Percentiles rank a stretch among this genome's conserved stretches.
These are phyloP conservation scores for Phyllosticta citribraziliensis DNA, from an alignment of 2,329 filamentous ascomycete species.

Conservation along the genomic window DNA sequence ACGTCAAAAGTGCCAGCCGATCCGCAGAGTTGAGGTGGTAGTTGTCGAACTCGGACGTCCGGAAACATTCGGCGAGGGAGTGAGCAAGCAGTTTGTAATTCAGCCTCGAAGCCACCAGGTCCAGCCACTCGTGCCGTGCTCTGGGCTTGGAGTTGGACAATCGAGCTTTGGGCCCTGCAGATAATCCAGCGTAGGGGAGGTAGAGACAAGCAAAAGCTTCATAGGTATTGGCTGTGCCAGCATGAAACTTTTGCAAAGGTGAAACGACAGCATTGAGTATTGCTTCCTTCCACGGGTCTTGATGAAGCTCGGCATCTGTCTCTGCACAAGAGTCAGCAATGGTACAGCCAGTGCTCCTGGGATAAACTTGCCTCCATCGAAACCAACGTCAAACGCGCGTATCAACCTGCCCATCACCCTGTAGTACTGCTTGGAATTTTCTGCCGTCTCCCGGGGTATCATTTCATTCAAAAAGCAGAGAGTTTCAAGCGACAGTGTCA, in stretches of 20 bases:
- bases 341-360: neutral
- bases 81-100: conserved; percentile 39
- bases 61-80: conserved; percentile 23
- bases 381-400: neutral
- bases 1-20: conserved; percentile 48
- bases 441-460: conserved; percentile 25
- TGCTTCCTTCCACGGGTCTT: neutral
- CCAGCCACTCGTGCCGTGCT: conserved; percentile 21
- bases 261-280: conserved; percentile 11
- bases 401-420: conserved; percentile 8
- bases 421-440: conserved; percentile 23
- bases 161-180: conserved; percentile 15
- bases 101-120: conserved; percentile 36
- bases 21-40: conserved; percentile 23
- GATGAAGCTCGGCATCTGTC: neutral
- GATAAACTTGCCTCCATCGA: neutral
- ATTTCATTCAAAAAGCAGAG: conserved; percentile 23
- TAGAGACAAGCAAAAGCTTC: conserved; percentile 5
- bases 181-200: conserved; percentile 11
- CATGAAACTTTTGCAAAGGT: conserved; percentile 24
- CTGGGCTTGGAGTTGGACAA: neutral
- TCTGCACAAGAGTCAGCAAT: neutral
- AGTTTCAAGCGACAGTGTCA: conserved; percentile 9
- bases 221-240: conserved; percentile 11
- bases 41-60: conserved; percentile 17